phyloP scores from a whole-genome alignment of 768 basidiomycete genomes.

The Auriculariales sp. region DNA sequence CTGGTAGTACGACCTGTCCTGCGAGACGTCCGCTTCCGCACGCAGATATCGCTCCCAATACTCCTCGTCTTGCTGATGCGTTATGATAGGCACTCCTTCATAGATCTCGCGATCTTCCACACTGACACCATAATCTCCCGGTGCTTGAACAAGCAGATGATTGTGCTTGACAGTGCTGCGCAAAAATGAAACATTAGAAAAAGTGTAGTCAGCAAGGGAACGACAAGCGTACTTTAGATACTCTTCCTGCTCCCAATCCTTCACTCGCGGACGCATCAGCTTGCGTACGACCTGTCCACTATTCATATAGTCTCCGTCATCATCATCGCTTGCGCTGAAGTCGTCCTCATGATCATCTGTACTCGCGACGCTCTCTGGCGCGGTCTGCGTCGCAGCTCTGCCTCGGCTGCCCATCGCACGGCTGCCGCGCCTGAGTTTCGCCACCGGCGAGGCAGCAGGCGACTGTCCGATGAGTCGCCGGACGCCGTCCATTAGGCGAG shows the following conservation, averaged over 20 bases:
- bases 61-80: no score
- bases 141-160: no score
- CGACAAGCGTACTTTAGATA: no score
- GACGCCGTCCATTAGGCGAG: neutral
- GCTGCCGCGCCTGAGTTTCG: neutral
- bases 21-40: no score
- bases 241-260: neutral
- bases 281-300: neutral
- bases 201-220: no score
- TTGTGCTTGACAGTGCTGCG: no score
- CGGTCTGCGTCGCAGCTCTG: neutral
- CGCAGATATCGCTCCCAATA: no score
- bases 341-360: neutral
- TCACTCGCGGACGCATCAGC: neutral
- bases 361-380: neutral
- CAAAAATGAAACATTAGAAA: no score
- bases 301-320: neutral
- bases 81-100: no score
- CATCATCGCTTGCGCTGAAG: neutral
- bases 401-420: neutral
- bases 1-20: no score
- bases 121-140: no score
- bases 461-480: neutral
- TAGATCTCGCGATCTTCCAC: no score
- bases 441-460: neutral